Evolutionary conservation across 2,329 filamentous ascomycete genomes (phyloP), one percentile per base, ranked within the genome.

Genomic region (Stachybotrys chartarum): DNA sequence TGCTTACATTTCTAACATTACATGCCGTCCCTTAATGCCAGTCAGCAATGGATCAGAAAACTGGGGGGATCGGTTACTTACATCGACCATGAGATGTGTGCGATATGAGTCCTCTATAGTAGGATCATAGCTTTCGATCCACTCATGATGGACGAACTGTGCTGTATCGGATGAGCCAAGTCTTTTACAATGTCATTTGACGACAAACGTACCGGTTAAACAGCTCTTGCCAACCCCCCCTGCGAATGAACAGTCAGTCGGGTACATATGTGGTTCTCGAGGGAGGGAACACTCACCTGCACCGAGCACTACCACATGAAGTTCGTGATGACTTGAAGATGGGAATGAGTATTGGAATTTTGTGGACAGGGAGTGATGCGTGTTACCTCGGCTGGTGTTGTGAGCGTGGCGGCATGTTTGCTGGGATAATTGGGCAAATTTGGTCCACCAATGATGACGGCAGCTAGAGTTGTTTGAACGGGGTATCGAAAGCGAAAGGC

Each of bases 141-240:
- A 95, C 64, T 95, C 88, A 75, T 94, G 92, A 72, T 94, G 90
- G 53, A 96, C 91, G 66, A 95, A 96, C 78, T 96, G 91, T 66
- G 91, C 91, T 91, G 59, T 59, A 59, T 14, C n/a, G n/a, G 16
- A 47, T 54, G 44, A 52, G 55, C 55, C 30, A 52, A 44, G 54
- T 30, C 47, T 47, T 48, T 53, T 16, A 51, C 50, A 51, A 52
- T 51, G 52, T 47, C 7, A 57, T 7, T 39, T 7, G 7, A 39
- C 35, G 35, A 12, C 7, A 39, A 12, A 70, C 77, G 70, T 78
- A 94, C 90, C 90, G 72, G 91, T 96, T 64, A 96, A 78, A 78
- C 91, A 95, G 71, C 90, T 95, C 75, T 96, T 96, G 59, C 91
- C 91, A 68, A 96, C 91, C 70, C 91, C 91, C 74, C 91, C 88